These are phyloP conservation scores for Macrophomina pseudophaseolina DNA, from an alignment of 2,329 filamentous ascomycete genomes.

Conservation along the genomic window DNA sequence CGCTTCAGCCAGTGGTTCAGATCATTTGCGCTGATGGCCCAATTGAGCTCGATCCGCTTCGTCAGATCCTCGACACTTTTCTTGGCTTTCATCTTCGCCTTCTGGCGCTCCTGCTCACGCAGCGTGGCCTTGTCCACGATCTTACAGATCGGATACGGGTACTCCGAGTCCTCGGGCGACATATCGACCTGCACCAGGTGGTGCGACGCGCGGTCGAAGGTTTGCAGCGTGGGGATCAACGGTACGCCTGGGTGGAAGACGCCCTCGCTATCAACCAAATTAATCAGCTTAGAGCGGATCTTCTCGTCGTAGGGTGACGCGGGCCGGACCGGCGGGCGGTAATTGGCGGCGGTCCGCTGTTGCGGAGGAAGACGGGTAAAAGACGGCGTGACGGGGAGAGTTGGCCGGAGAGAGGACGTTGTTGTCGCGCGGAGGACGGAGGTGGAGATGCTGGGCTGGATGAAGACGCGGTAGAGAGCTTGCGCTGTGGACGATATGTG, in stretches of 20 bases:
- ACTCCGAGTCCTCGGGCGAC: slow-evolving; percentile 33
- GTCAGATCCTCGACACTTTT: slow-evolving; percentile 36
- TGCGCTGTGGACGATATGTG: slow-evolving; percentile 43
- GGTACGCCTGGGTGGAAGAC: slow-evolving; percentile 41
- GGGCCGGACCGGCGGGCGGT: slow-evolving; percentile 45
- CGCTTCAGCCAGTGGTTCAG: slow-evolving; percentile 71
- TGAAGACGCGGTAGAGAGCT: slow-evolving; percentile 52
- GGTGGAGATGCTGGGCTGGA: slow-evolving; percentile 30
- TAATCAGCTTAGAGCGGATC: slow-evolving; percentile 52
- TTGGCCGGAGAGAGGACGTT: background rate
- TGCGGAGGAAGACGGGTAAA: slow-evolving; percentile 18
- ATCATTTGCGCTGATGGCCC: slow-evolving; percentile 81
- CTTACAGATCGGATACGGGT: slow-evolving; percentile 70
- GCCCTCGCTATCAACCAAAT: slow-evolving; percentile 49
- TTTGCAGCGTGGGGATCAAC: slow-evolving; percentile 46
- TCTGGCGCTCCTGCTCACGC: slow-evolving; percentile 52
- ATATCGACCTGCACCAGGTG: slow-evolving; percentile 57
- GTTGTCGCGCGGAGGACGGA: slow-evolving; percentile 31
- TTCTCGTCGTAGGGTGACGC: slow-evolving; percentile 53
- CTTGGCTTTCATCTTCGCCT: slow-evolving; percentile 47
- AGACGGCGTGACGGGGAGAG: background rate
- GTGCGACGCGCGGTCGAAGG: slow-evolving; percentile 56
- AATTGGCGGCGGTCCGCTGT: slow-evolving; percentile 31
- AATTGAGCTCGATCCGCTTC: slow-evolving; percentile 89
- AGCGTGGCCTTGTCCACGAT: slow-evolving; percentile 65